A percentile compares a stretch with the other conserved stretches of the same genome.
Evolutionary conservation across 495 filamentous ascomycete genomes (phyloP).

Genomic region (Aspergillus nanangensis): DNA sequence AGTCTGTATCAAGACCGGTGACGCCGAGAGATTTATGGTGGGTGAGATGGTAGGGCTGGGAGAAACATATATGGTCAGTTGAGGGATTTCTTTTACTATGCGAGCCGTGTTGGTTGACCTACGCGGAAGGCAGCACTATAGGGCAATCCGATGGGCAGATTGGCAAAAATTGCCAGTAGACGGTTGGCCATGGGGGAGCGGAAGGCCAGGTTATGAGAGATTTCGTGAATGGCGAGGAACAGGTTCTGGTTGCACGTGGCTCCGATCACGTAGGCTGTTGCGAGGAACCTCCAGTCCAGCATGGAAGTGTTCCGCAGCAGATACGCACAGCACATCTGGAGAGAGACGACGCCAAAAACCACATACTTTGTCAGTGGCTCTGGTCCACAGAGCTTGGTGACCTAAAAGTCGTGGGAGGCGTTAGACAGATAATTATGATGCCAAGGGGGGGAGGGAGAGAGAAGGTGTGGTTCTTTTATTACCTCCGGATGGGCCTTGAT

Average conservation of each 20-base stretch:
- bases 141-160: slow-evolving; percentile 90
- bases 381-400: slow-evolving; percentile 95
- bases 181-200: slow-evolving; percentile 78
- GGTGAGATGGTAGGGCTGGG: slow-evolving; percentile 97
- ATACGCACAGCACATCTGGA: slow-evolving; percentile 79
- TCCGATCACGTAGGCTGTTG: slow-evolving; percentile 86
- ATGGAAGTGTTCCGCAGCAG: slow-evolving; percentile 74
- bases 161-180: slow-evolving; percentile 84
- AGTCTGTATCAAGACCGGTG: slow-evolving; percentile 91
- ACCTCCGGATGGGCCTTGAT: slow-evolving; percentile 99
- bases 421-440: too few species aligned
- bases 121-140: slow-evolving; percentile 96
- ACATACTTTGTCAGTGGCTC: slow-evolving; percentile 95
- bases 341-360: slow-evolving; percentile 75
- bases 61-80: too few species aligned
- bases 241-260: slow-evolving; percentile 98
- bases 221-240: slow-evolving; percentile 98
- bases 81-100: too few species aligned
- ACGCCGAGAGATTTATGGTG: slow-evolving; percentile 99
- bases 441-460: too few species aligned
- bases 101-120: too few species aligned
- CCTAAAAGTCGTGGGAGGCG: slow-evolving; percentile 46
- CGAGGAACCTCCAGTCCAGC: slow-evolving; percentile 77
- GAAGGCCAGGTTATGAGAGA: slow-evolving; percentile 97
- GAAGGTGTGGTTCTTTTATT: too few species aligned